Conservation (phyloP, 108 stramenopile species). For the Skeletonema grethae region DNA sequence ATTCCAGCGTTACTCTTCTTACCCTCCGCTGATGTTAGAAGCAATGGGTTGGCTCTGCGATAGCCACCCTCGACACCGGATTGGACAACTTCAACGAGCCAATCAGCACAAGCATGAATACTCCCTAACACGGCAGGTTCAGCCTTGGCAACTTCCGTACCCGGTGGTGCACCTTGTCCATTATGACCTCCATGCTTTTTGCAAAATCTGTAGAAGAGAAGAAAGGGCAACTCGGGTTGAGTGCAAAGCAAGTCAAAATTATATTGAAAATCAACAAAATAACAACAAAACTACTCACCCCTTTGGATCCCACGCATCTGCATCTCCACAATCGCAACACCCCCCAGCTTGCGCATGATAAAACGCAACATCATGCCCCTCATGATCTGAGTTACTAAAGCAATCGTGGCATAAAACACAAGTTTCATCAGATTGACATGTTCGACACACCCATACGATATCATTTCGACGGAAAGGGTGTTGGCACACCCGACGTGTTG, state of each 20-base stretch:
- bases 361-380: slow-evolving; percentile 96
- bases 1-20: not conserved
- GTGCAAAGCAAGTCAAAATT: not conserved
- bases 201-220: slow-evolving; percentile 35
- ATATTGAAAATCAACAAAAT: not conserved
- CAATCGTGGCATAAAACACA: slow-evolving; percentile 97
- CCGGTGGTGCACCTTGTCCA: slow-evolving; percentile 5
- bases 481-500: slow-evolving; percentile 79
- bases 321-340: slow-evolving; percentile 98
- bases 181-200: slow-evolving; percentile 40
- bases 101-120: slow-evolving; percentile 39
- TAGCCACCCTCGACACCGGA: slow-evolving; percentile 42
- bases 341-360: slow-evolving; percentile 96
- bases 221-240: not conserved
- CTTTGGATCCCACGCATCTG: slow-evolving; percentile 92
- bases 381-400: slow-evolving; percentile 85
- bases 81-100: slow-evolving; percentile 32
- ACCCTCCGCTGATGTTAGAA: not conserved
- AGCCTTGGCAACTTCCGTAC: slow-evolving; percentile 16
- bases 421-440: slow-evolving; percentile 95
- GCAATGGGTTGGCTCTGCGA: slow-evolving; percentile 35
- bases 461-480: slow-evolving; percentile 92
- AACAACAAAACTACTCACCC: slow-evolving; percentile 49
- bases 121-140: slow-evolving; percentile 42
- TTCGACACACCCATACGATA: slow-evolving; percentile 98